These are phyloP conservation scores for Cenchrus fungigraminus DNA, from an alignment of 176 grass and related monocot genomes.

Conservation along the genomic window DNA sequence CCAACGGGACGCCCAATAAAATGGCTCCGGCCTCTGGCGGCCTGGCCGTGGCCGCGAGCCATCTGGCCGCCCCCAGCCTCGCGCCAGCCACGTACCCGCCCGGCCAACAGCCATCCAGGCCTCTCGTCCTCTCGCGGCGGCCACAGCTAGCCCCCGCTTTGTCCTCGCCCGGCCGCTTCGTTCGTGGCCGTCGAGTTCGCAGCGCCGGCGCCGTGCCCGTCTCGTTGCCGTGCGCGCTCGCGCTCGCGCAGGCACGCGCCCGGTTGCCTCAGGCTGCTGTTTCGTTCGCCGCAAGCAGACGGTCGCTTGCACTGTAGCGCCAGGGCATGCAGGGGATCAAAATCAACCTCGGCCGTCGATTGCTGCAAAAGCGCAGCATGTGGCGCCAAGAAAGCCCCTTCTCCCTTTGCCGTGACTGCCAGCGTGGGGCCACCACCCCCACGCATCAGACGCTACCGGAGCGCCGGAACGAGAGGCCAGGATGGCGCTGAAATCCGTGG, in stretches of 20 bases:
- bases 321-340: background rate
- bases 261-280: too few relatives aligned
- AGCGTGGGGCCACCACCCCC: constrained; percentile 36
- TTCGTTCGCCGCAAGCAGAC: too few relatives aligned
- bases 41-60: background rate
- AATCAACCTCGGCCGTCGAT: constrained; percentile 21
- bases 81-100: background rate
- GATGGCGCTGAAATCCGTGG: constrained; percentile 50
- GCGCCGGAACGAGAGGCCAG: constrained; percentile 54
- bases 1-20: constrained; percentile 24
- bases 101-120: background rate
- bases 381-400: background rate
- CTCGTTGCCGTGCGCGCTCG: background rate
- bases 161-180: background rate
- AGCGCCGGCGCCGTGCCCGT: background rate
- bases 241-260: too few relatives aligned
- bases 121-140: background rate
- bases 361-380: background rate
- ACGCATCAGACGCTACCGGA: background rate
- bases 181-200: background rate
- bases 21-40: background rate
- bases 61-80: constrained; percentile 19
- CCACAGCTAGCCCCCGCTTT: background rate
- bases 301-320: background rate
- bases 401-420: background rate